phyloP scores from a whole-genome alignment of 805 yeast genomes.

The Wickerhamomyces canadensis region DNA sequence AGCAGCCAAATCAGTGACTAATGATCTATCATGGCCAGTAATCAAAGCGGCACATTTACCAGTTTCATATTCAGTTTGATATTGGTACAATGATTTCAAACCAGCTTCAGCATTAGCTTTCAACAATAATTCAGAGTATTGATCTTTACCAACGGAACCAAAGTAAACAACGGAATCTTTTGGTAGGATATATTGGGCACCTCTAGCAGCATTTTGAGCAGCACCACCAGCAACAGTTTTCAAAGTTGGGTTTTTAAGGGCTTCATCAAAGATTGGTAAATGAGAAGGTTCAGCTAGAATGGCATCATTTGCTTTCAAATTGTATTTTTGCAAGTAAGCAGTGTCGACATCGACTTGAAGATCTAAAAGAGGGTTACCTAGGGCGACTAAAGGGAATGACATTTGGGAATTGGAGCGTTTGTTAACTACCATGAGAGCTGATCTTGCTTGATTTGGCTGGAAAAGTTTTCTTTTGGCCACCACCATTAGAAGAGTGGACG shows the following conservation, averaged over 20 bases:
- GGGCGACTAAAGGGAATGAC: conserved; percentile 70
- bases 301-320: conserved; percentile 87
- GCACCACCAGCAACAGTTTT: conserved; percentile 96
- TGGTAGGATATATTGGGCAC: conserved; percentile 91
- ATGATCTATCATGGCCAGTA: conserved; percentile 81
- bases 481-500: not conserved
- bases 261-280: conserved; percentile 80
- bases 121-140: conserved; percentile 71
- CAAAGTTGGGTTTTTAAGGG: conserved; percentile 53
- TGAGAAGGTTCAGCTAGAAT: conserved; percentile 79
- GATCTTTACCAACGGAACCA: conserved; percentile 94
- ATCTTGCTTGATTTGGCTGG: too few relatives aligned
- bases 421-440: too few relatives aligned
- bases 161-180: conserved; percentile 79
- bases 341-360: conserved; percentile 70
- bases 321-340: conserved; percentile 73
- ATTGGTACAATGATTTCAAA: conserved; percentile 78
- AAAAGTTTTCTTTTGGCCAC: not conserved
- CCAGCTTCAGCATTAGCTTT: conserved; percentile 89
- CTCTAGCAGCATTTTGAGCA: conserved; percentile 98
- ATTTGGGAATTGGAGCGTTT: conserved; percentile 24
- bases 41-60: conserved; percentile 98
- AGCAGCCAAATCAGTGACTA: conserved; percentile 95
- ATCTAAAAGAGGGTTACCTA: conserved; percentile 91
- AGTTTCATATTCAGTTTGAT: conserved; percentile 71